Percentiles rank a stretch among this genome's conserved stretches.
These are phyloP conservation scores for Globisporangium spiculum DNA, from an alignment of 352 stramenopile genomes.

Conservation along the genomic window DNA sequence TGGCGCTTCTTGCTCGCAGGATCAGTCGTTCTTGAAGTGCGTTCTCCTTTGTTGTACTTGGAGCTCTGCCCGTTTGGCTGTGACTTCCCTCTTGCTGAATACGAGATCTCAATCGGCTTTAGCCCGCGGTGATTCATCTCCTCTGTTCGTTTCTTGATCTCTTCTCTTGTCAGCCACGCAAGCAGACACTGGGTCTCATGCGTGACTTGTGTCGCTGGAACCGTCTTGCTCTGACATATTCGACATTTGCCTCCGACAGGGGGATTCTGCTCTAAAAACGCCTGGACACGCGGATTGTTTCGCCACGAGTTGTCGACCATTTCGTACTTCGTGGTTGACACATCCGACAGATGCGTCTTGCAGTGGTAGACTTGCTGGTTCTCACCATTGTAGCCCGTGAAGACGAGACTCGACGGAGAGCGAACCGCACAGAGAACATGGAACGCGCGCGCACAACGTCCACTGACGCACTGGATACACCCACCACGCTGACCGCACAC, in stretches of 20 bases:
- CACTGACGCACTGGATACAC: slow-evolving; percentile 88
- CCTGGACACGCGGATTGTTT: slow-evolving; percentile 21
- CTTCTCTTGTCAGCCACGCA: slow-evolving; percentile 47
- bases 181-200: slow-evolving; percentile 71
- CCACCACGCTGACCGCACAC: slow-evolving; percentile 80
- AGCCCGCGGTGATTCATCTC: slow-evolving; percentile 36
- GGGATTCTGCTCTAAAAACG: slow-evolving; percentile 29
- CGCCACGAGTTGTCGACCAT: slow-evolving; percentile 70
- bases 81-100: slow-evolving; percentile 27
- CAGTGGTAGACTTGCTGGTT: slow-evolving; percentile 86
- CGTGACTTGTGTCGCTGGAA: slow-evolving; percentile 27
- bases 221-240: slow-evolving; percentile 55
- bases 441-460: slow-evolving; percentile 78
- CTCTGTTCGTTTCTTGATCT: slow-evolving; percentile 34
- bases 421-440: slow-evolving; percentile 82
- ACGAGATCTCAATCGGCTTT: slow-evolving; percentile 38
- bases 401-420: slow-evolving; percentile 60
- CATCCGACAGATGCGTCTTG: slow-evolving; percentile 68
- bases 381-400: slow-evolving; percentile 77
- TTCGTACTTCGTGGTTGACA: slow-evolving; percentile 52
- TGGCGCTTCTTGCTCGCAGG: slow-evolving; percentile 42
- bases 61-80: slow-evolving; percentile 20
- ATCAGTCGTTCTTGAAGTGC: slow-evolving; percentile 1
- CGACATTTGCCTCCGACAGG: slow-evolving; percentile 42
- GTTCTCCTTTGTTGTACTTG: slow-evolving; percentile 17